Conservation (phyloP, 2,329 filamentous ascomycete genomes). For the Penicillium aurantiogriseum region DNA sequence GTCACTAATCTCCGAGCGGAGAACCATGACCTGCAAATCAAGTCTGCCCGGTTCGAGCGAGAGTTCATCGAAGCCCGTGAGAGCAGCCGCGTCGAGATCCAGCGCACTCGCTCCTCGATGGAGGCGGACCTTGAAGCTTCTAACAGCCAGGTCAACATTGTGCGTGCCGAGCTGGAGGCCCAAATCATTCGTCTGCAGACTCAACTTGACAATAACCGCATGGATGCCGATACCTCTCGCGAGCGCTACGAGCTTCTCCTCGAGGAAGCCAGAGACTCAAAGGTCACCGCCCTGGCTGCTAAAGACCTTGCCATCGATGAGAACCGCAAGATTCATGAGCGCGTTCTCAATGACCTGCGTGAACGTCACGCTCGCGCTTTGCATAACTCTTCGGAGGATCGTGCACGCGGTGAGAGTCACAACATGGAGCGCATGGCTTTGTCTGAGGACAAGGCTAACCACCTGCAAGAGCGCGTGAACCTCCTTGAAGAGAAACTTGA, state of each 20-base stretch:
- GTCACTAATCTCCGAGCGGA: slow-evolving; percentile 50
- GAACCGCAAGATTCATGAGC: slow-evolving; percentile 65
- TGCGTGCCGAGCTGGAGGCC: slow-evolving; percentile 77
- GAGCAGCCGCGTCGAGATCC: slow-evolving; percentile 73
- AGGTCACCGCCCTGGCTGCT: slow-evolving; percentile 58
- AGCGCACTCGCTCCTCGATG: slow-evolving; percentile 74
- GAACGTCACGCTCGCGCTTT: slow-evolving; percentile 73
- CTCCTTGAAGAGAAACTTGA: slow-evolving; percentile 89
- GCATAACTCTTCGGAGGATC: slow-evolving; percentile 74
- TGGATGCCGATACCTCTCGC: slow-evolving; percentile 78
- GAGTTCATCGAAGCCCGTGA: slow-evolving; percentile 84
- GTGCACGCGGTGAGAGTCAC: slow-evolving; percentile 73
- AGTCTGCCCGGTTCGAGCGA: slow-evolving; percentile 67
- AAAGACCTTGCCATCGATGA: slow-evolving; percentile 57
- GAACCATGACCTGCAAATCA: slow-evolving; percentile 70
- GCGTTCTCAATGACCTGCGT: slow-evolving; percentile 71
- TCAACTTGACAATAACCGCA: slow-evolving; percentile 72
- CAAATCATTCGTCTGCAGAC: slow-evolving; percentile 70
- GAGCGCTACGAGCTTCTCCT: slow-evolving; percentile 80
- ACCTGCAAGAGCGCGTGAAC: slow-evolving; percentile 78
- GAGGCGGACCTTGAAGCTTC: slow-evolving; percentile 79
- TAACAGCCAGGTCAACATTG: slow-evolving; percentile 79
- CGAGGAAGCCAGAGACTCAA: slow-evolving; percentile 73
- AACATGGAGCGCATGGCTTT: slow-evolving; percentile 77
- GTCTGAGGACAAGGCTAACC: slow-evolving; percentile 78